Evolutionary conservation across 2,329 filamentous ascomycete genomes (phyloP), one percentile per base, ranked within the genome.

Genomic region (Coleophoma cylindrospora): DNA sequence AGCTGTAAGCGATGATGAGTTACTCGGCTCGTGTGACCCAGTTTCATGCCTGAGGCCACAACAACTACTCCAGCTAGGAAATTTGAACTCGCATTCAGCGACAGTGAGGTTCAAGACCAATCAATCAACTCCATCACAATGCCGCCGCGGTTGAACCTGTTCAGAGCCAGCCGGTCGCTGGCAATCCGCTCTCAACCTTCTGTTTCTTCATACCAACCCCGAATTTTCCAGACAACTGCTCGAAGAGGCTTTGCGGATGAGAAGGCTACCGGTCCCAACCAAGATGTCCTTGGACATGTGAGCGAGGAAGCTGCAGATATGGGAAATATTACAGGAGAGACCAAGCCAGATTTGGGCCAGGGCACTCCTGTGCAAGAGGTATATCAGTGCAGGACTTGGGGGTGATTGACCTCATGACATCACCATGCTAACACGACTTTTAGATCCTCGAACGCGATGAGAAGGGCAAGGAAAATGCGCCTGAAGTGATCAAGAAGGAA

Each of bases 311-410:
- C 83, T 33, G 77, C 77, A 37, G 76, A 79, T 57, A 75, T 79
- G 56, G 76, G 75, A 22, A 74, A 80, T 60, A 77, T 81, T 22
- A 80, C 73, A 60, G 79, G 81, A 48, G 69, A 74, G 48, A 66
- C 74, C 49, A 74, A 77, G 22, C 84, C 83, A 17, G 83, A 87
- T 61, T 61, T 86, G 34, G 74, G 78, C 45, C 81, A 86, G 63
- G 83, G 83, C 14, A 83, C 83, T 45, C 82, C 83, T 8, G 75
- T 87, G 55, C 75, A 82, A 64, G 83, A 87, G 69, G 84, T 86
- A 62, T 58, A 71, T 61, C 44, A 34, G 10, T 43, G 40, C 54
- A 45, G 19, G 4, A 45, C 37, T 37, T 27, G 34, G 47, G 19
- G 43, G 44, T 50, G 59, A 36, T 46, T 27, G 32, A 45, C 47